A percentile compares a stretch with the other conserved stretches of the same genome.
Evolutionary conservation across 352 stramenopile genomes (phyloP).

Genomic region (Pythium plurisporium): DNA sequence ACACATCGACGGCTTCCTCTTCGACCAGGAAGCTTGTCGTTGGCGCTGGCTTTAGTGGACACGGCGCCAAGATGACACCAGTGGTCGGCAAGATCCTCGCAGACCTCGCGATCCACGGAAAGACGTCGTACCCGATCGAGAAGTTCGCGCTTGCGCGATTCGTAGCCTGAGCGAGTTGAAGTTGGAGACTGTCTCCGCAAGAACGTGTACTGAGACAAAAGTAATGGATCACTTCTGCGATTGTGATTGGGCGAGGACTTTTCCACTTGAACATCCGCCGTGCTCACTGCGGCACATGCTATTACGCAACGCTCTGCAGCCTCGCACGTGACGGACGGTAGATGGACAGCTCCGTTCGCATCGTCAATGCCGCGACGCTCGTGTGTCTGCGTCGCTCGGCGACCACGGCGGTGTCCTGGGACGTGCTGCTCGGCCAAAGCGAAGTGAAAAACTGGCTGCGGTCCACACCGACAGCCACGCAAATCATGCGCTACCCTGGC

Average conservation of each 20-base stretch:
- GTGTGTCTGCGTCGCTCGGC: slow-evolving; percentile 27
- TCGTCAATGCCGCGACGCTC: slow-evolving; percentile 33
- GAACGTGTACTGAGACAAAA: background rate
- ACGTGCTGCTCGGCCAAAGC: slow-evolving; percentile 56
- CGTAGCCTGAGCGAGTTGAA: background rate
- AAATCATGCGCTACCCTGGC: slow-evolving; percentile 61
- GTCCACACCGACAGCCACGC: slow-evolving; percentile 30
- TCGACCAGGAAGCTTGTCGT: slow-evolving; percentile 44
- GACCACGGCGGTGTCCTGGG: slow-evolving; percentile 29
- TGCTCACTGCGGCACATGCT: no score
- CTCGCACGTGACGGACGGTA: no score
- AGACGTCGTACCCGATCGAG: slow-evolving; percentile 41
- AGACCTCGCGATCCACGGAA: slow-evolving; percentile 53
- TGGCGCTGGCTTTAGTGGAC: slow-evolving; percentile 71
- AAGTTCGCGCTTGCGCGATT: slow-evolving; percentile 15
- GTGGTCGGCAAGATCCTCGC: slow-evolving; percentile 77
- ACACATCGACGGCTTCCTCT: background rate
- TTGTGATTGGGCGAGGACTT: slow-evolving; percentile 11
- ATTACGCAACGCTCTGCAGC: no score
- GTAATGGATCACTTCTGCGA: background rate
- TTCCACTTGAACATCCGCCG: slow-evolving; percentile 6
- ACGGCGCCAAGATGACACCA: slow-evolving; percentile 83
- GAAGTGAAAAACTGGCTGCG: slow-evolving; percentile 71
- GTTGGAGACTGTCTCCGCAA: background rate
- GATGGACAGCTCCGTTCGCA: slow-evolving; percentile 22